Percentiles rank a stretch among this genome's conserved stretches.
phyloP scores from a whole-genome alignment of 2,329 filamentous ascomycete genomes.

The Arthrobotrys entomopaga region DNA sequence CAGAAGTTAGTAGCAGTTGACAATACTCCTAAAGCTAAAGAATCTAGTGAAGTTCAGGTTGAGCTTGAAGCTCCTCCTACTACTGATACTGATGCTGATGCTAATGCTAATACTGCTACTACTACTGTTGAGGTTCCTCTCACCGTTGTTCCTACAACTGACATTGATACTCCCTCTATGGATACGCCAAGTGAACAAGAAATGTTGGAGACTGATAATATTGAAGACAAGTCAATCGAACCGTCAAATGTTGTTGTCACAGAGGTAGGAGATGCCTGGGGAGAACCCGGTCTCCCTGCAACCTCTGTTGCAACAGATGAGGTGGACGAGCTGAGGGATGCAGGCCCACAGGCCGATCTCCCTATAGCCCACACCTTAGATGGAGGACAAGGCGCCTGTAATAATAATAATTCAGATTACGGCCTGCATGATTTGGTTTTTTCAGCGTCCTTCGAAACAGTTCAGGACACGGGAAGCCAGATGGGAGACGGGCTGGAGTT shows the following conservation, averaged over 20 bases:
- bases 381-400: too few species aligned
- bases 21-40: neutral
- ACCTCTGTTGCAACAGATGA: neutral
- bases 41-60: neutral
- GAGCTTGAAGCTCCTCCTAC: neutral
- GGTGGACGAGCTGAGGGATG: too few species aligned
- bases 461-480: neutral
- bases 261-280: constrained; percentile 8
- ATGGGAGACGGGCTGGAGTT: neutral
- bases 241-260: neutral
- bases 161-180: neutral
- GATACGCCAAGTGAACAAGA: neutral
- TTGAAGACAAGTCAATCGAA: neutral
- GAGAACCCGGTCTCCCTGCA: neutral
- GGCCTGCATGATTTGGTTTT: too few species aligned
- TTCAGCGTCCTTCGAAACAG: too few species aligned
- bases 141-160: neutral
- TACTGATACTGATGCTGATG: neutral
- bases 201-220: neutral
- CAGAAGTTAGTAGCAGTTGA: neutral
- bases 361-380: too few species aligned
- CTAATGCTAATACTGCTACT: neutral
- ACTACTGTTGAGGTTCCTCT: neutral
- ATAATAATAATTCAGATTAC: too few species aligned
- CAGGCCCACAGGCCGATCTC: too few species aligned